Conservation (phyloP, 306 rosid genomes). For the Vigna radiata region DNA sequence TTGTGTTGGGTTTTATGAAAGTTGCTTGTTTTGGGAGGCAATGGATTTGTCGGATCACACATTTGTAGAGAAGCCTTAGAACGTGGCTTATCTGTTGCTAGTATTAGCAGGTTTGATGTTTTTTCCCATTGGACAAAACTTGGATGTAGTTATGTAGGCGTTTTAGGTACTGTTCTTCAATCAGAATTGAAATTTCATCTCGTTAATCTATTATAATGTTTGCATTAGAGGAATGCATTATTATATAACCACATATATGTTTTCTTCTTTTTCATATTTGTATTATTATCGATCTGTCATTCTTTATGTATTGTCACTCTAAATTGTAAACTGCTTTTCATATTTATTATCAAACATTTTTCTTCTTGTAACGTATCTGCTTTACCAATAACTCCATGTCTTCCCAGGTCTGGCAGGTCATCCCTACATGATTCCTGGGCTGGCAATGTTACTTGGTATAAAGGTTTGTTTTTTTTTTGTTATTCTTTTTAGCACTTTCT, state of each 20-base stretch:
- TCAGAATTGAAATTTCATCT: too few species aligned
- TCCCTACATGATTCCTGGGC: constrained; percentile 87
- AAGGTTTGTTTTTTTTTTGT: constrained; percentile 56
- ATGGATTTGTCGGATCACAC: constrained; percentile 97
- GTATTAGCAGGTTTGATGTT: constrained; percentile 78
- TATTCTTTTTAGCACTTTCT: constrained; percentile 7
- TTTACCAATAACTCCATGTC: constrained; percentile 26
- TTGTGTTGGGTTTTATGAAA: constrained; percentile 47
- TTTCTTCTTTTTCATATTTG: not conserved
- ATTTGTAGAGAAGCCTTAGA: constrained; percentile 81
- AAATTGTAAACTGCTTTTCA: not conserved
- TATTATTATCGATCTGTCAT: not conserved
- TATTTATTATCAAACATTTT: constrained; percentile 20
- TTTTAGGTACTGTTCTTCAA: too few species aligned
- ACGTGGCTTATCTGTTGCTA: constrained; percentile 79
- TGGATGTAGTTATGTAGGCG: too few species aligned
- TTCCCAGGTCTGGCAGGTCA: constrained; percentile 87
- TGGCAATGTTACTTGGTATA: constrained; percentile 69
- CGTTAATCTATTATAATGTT: too few species aligned
- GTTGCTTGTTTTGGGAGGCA: constrained; percentile 98
- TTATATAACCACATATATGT: too few species aligned
- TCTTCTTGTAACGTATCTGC: constrained; percentile 12
- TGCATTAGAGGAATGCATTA: too few species aligned
- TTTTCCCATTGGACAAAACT: too few species aligned
- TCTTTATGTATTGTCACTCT: not conserved